Percentiles rank a stretch among this genome's conserved stretches.
Conservation (phyloP, 2,329 filamentous ascomycete genomes). For the Aplosporella prunicola region DNA sequence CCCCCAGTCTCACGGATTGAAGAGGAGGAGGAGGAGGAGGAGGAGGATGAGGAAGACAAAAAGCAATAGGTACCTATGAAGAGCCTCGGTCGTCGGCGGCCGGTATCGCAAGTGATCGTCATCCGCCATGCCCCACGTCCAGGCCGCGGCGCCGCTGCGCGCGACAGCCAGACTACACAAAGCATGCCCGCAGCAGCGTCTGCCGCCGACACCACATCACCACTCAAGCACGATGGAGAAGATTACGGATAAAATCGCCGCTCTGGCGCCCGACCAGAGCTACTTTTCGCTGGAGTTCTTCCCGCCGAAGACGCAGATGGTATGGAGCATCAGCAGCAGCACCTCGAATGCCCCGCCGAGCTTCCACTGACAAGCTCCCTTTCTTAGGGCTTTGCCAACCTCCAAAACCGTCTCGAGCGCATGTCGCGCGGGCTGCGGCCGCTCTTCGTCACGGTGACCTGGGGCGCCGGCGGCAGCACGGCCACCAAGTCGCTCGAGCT, state of each 20-base stretch:
- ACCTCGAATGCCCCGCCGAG: background rate
- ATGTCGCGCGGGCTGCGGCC: constrained; percentile 89
- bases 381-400: constrained; percentile 70
- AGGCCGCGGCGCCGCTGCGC: no score
- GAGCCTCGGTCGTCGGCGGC: no score
- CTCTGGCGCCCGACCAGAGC: constrained; percentile 66
- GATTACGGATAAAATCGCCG: constrained; percentile 91
- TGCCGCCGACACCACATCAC: no score
- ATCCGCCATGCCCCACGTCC: no score
- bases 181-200: no score
- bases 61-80: no score
- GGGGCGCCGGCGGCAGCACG: constrained; percentile 92
- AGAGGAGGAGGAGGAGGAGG: no score
- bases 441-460: constrained; percentile 93
- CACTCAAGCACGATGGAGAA: no score
- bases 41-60: no score
- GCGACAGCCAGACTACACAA: no score
- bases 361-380: constrained; percentile 5
- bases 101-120: no score
- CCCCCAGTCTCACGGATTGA: no score
- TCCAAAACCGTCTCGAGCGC: constrained; percentile 83
- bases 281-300: constrained; percentile 99
- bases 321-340: constrained; percentile 23
- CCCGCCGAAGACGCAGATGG: constrained; percentile 90
- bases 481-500: constrained; percentile 85